Conservation (phyloP, 495 filamentous ascomycete species). For the Penicillium bovifimosum region DNA sequence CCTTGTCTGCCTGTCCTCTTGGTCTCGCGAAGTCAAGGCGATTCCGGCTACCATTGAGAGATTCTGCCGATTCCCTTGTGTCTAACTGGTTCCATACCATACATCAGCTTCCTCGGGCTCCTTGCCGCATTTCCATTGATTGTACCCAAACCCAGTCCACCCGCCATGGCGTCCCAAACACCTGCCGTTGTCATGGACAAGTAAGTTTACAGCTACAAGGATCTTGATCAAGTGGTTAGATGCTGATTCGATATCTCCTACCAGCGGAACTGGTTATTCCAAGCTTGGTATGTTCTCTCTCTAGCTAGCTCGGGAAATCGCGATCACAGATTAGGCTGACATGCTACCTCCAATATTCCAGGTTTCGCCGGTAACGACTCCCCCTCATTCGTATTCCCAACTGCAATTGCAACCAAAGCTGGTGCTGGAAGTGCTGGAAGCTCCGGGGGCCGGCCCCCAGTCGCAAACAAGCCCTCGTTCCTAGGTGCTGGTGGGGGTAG, state of each 20-base stretch:
- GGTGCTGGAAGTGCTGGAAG: conserved; percentile 61
- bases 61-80: background rate
- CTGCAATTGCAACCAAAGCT: conserved; percentile 94
- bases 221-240: conserved; percentile 5
- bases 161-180: conserved; percentile 88
- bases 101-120: background rate
- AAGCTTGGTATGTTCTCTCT: conserved; percentile 71
- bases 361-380: conserved; percentile 99
- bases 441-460: conserved; percentile 79
- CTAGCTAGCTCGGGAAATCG: background rate
- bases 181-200: conserved; percentile 99
- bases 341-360: conserved; percentile 28
- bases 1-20: conserved; percentile 25
- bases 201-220: conserved; percentile 52
- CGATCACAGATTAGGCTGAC: conserved; percentile 31
- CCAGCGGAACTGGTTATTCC: conserved; percentile 95
- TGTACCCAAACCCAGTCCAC: conserved; percentile 16
- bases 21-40: conserved; percentile 1
- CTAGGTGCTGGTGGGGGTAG: conserved; percentile 79
- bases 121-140: background rate
- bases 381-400: conserved; percentile 98
- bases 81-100: conserved; percentile 1
- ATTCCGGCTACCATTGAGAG: conserved; percentile 6
- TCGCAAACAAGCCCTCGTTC: conserved; percentile 92
- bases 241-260: conserved; percentile 22